Conservation (phyloP, 495 filamentous ascomycete genomes). For the Acidiella bohemica region DNA sequence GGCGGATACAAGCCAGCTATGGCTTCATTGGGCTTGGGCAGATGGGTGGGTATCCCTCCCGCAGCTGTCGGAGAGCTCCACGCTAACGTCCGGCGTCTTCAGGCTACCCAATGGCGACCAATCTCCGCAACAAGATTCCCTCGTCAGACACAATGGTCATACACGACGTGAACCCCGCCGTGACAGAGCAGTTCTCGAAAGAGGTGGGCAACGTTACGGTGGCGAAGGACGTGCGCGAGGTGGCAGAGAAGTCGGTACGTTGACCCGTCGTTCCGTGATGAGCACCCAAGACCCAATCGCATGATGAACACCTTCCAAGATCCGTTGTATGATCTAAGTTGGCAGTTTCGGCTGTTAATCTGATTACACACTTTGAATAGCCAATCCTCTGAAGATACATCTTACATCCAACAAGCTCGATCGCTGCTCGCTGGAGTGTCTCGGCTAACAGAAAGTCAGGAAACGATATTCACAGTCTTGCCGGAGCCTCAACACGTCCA, state of each 20-base stretch:
- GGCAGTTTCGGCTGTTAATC: constrained; percentile 26
- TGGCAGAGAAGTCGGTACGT: constrained; percentile 35
- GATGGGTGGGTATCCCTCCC: constrained; percentile 25
- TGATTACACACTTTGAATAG: constrained; percentile 29
- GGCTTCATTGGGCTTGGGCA: constrained; percentile 34
- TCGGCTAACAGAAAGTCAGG: constrained; percentile 9
- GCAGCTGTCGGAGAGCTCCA: neutral
- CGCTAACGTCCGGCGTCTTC: neutral
- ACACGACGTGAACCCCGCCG: constrained; percentile 34
- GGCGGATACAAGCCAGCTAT: constrained; percentile 20
- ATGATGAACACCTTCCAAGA: constrained; percentile 23
- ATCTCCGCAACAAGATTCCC: constrained; percentile 33
- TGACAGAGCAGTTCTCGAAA: constrained; percentile 24
- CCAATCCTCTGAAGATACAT: constrained; percentile 33
- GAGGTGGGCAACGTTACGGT: constrained; percentile 25
- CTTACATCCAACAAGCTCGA: no score
- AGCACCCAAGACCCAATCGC: neutral
- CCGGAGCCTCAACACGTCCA: constrained; percentile 24
- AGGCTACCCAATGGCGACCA: constrained; percentile 42
- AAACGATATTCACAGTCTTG: constrained; percentile 22
- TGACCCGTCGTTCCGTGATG: neutral
- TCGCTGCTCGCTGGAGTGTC: no score
- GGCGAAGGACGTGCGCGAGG: constrained; percentile 30
- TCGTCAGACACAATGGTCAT: constrained; percentile 31
- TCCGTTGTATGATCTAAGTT: constrained; percentile 36